Evolutionary conservation across 148 eudicot species (phyloP).

Genomic region (Rhododendron mucronatum): DNA sequence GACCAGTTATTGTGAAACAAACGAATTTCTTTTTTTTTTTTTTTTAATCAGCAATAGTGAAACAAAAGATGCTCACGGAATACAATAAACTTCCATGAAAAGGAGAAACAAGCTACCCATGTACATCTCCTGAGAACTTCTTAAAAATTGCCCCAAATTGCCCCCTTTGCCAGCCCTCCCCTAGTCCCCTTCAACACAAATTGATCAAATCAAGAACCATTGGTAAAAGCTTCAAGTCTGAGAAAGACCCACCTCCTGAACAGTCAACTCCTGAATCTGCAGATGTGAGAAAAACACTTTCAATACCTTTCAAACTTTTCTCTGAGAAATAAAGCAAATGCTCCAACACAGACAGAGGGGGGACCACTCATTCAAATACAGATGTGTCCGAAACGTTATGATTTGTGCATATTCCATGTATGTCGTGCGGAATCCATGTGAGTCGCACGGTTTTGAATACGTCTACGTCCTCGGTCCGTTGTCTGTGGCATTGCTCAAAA

Average conservation of each 20-base stretch:
- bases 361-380: not conserved
- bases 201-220: not conserved
- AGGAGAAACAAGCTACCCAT: not conserved
- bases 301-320: not conserved
- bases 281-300: not conserved
- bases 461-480: not conserved
- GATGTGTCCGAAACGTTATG: not conserved
- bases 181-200: not conserved
- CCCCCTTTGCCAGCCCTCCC: too few relatives aligned
- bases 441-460: not conserved
- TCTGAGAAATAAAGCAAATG: not conserved
- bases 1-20: not conserved
- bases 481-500: not conserved
- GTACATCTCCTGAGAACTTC: not conserved
- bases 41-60: not conserved
- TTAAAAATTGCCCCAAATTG: not conserved
- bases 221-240: not conserved
- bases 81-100: not conserved
- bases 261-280: slow-evolving; percentile 20
- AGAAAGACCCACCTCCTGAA: slow-evolving; percentile 14
- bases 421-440: not conserved
- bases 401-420: not conserved
- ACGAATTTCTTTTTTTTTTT: too few relatives aligned
- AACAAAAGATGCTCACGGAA: not conserved
- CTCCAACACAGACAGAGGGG: not conserved